Evolutionary conservation across 73 alveolate species (phyloP), one percentile per base, ranked within the genome.

Genomic region (Stentor roeselii): DNA sequence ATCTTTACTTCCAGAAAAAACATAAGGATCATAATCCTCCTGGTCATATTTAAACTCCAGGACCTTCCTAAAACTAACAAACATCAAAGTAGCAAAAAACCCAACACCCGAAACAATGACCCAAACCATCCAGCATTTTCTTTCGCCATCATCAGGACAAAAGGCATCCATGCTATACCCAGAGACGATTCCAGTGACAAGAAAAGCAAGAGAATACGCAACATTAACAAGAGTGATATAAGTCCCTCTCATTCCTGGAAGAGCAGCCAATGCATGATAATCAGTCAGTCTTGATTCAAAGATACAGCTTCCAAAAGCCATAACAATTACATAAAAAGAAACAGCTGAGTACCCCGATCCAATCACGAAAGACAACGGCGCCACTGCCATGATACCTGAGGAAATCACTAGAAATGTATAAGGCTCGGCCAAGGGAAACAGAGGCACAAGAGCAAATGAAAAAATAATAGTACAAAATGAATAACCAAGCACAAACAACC

Each of bases 101-200:
- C 30, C 30, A 50, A 50, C 21, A 50, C 80, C 80, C 11, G 50
- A n/a, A 2, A 67, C 34, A 15, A 21, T 21, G 14, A 67, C 42
- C 80, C 80, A 67, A 36, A 67, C 34, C 1, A 32, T 40, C 80
- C 80, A 67, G 41, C 80, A 67, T 30, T 67, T 27, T 34, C 41
- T 67, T 34, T 67, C 80, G 1, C 80, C 80, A 67, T 67, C 80
- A n/a, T 67, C 80, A 1, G 80, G 80, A 2, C 80, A 67, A 67
- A 67, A 67, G n/a, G 15, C 80, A 0, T 40, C 41, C 34, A 67
- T 27, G 34, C 21, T 14, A 15, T 21, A 67, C 80, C 80, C 80
- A 27, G 50, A n/a, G 21, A 32, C n/a, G 34, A 67, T 11, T 34
- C 80, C 80, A 67, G 50, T 32, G 34, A 67, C 41, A 21, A 32